Conservation (phyloP, 768 basidiomycete species). For the Trametes elegans region DNA sequence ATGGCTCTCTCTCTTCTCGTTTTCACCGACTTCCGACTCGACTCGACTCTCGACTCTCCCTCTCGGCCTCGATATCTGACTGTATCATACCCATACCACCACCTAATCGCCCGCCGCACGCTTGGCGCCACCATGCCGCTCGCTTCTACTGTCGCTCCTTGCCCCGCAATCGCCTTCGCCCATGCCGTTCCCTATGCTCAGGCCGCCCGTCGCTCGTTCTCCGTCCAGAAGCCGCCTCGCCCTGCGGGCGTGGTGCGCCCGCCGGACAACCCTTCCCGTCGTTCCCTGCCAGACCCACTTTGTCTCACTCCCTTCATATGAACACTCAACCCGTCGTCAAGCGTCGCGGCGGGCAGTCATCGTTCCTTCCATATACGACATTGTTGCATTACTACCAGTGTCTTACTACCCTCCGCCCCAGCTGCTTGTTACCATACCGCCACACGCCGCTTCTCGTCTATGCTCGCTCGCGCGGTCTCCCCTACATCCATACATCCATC, state of each 20-base stretch:
- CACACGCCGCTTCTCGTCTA: background rate
- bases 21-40: background rate
- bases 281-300: background rate
- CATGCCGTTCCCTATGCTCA: slow-evolving; percentile 6
- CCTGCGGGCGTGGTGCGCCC: background rate
- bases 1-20: background rate
- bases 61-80: slow-evolving; percentile 1
- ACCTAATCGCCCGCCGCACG: slow-evolving; percentile 8
- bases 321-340: background rate
- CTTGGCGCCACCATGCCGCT: background rate
- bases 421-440: background rate
- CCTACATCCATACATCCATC: background rate
- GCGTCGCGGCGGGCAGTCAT: background rate
- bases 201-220: slow-evolving; percentile 11
- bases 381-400: slow-evolving; percentile 16
- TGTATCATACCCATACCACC: slow-evolving; percentile 8
- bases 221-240: background rate
- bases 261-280: too few species aligned
- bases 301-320: background rate
- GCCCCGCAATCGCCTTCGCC: background rate
- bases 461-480: background rate
- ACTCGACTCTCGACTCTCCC: background rate
- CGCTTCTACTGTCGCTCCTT: slow-evolving; percentile 10
- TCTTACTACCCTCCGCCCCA: slow-evolving; percentile 2
- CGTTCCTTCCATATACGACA: slow-evolving; percentile 9